Evolutionary conservation across 768 basidiomycete species (phyloP), one percentile per base, ranked within the genome.

Genomic region (Trametes cinnabarina): DNA sequence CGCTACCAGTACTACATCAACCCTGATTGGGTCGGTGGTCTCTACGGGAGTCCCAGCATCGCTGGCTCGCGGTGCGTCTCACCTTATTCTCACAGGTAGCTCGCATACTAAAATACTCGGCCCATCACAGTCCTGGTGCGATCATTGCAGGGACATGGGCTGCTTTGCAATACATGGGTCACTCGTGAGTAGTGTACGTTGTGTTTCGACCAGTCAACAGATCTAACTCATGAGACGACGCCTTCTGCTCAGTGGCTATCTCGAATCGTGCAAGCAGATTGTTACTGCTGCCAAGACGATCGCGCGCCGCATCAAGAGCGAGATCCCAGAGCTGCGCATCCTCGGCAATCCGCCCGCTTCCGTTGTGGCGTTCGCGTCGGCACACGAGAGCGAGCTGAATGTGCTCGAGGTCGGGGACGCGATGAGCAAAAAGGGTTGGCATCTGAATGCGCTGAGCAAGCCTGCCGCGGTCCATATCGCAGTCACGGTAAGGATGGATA

Each of bases 81-180:
- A 6, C 30, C 30, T 6, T 12, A 12, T n/a, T n/a, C n/a, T n/a
- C n/a, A n/a, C n/a, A n/a, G n/a, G n/a, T n/a, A n/a, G n/a, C n/a
- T n/a, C n/a, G n/a, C n/a, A n/a, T n/a, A n/a, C n/a, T n/a, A n/a
- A n/a, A n/a, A n/a, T n/a, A n/a, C n/a, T n/a, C n/a, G n/a, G n/a
- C n/a, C n/a, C n/a, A n/a, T n/a, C 6, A 28, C 63, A 92, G 95
- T 37, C 92, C 95, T 0, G 97, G 96, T 6, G 86, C 94, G 0
- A 75, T 98, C 60, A 88, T 99, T 58, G 96, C 96, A 23, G 96
- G 92, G 44, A 87, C 94, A 26, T 99, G 94, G 94, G 96, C 96
- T 7, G 93, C 94, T 2, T 88, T 99, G 86, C 90, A 96, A 61
- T 85, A 92, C 70, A 88, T 98, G 76, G 96, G 96, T 26, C 79